Percentiles rank a stretch among this genome's conserved stretches.
phyloP scores from a whole-genome alignment of 768 basidiomycete species.

The Podaxis rugospora region DNA sequence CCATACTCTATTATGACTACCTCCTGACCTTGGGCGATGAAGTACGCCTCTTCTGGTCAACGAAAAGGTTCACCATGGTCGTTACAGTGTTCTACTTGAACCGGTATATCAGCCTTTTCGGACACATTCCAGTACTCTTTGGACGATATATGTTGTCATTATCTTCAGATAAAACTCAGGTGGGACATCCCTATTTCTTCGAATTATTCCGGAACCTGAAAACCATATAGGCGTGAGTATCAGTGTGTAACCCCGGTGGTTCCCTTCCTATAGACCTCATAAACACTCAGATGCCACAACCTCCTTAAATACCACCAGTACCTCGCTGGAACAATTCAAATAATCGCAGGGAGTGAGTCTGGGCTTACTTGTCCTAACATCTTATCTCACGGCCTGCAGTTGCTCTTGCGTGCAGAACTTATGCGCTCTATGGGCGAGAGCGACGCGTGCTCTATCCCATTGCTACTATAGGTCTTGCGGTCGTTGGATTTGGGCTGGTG shows the following conservation, averaged over 20 bases:
- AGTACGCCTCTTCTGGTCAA: conserved; percentile 39
- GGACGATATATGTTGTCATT: conserved; percentile 26
- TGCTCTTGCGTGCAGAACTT: conserved; percentile 22
- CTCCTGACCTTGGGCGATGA: conserved; percentile 40
- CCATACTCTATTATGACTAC: conserved; percentile 46
- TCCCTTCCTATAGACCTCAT: neutral
- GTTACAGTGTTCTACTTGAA: conserved; percentile 39
- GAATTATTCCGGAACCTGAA: neutral
- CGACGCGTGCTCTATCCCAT: conserved; percentile 23
- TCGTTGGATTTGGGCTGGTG: conserved; percentile 24
- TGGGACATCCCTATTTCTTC: neutral
- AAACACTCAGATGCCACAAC: conserved; percentile 13
- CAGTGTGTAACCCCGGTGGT: neutral
- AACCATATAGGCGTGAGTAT: neutral
- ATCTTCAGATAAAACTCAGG: conserved; percentile 1
- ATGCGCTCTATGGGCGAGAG: conserved; percentile 34
- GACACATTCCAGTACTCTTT: conserved; percentile 33
- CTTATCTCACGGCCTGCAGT: conserved; percentile 9
- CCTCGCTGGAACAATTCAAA: conserved; percentile 24
- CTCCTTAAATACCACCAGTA: conserved; percentile 20
- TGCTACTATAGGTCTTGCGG: conserved; percentile 20
- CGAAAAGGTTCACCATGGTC: conserved; percentile 25
- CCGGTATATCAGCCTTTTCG: conserved; percentile 36
- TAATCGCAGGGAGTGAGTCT: conserved; percentile 26
- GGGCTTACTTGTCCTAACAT: neutral